Evolutionary conservation across 2,329 filamentous ascomycete genomes (phyloP).

Genomic region (Setomelanomma holmii): DNA sequence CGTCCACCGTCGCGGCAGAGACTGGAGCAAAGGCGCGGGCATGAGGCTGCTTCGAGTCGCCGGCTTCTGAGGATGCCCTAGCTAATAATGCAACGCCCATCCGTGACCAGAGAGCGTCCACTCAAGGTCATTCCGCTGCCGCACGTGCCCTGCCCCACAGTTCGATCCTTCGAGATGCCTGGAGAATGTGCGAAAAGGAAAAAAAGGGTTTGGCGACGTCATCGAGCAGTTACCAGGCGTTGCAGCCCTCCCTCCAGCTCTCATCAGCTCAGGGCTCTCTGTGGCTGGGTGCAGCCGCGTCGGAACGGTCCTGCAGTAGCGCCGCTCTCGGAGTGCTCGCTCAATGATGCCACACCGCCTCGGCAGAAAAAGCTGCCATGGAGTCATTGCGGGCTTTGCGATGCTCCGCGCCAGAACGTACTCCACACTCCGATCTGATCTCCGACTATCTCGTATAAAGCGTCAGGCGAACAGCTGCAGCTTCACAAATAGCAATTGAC

Average conservation of each 20-base stretch:
- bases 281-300: slow-evolving; percentile 4
- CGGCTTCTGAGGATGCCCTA: slow-evolving; percentile 14
- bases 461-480: neutral
- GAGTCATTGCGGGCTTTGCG: slow-evolving; percentile 30
- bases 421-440: slow-evolving; percentile 28
- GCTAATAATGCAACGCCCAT: slow-evolving; percentile 9
- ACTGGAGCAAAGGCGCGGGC: slow-evolving; percentile 4
- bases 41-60: slow-evolving; percentile 4
- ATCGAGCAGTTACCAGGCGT: too few species aligned
- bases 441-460: slow-evolving; percentile 10
- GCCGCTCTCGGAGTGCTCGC: slow-evolving; percentile 26
- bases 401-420: slow-evolving; percentile 9
- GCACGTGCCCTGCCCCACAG: slow-evolving; percentile 32
- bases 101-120: neutral
- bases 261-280: slow-evolving; percentile 1
- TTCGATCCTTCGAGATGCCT: slow-evolving; percentile 3
- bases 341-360: slow-evolving; percentile 8
- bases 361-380: slow-evolving; percentile 27
- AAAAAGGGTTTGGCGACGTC: neutral
- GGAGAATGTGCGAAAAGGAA: slow-evolving; percentile 3
- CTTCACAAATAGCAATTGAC: slow-evolving; percentile 17
- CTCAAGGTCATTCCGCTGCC: slow-evolving; percentile 19
- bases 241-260: too few species aligned
- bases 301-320: slow-evolving; percentile 29
- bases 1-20: neutral